Conservation (phyloP, 1,139 yeast species). For the Suhomyces bolitotheri region DNA sequence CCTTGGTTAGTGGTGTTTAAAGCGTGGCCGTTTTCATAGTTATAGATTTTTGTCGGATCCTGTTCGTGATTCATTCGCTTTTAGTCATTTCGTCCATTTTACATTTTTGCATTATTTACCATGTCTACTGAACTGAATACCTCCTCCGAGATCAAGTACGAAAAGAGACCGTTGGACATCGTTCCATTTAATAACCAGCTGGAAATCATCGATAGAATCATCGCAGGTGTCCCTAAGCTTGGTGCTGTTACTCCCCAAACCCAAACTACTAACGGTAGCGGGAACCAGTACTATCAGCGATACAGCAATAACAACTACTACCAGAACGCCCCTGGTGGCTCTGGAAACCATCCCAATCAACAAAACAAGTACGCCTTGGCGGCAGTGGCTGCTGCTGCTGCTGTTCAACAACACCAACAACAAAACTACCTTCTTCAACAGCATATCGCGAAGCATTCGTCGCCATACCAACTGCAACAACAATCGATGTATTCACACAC, state of each 20-base stretch:
- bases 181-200: conserved; percentile 35
- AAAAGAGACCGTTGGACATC: conserved; percentile 30
- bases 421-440: conserved; percentile 17
- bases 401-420: conserved; percentile 22
- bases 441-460: conserved; percentile 11
- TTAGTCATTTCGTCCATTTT: background rate
- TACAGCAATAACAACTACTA: conserved; percentile 12
- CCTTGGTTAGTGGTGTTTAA: no score
- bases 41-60: no score
- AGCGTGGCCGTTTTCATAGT: no score
- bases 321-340: conserved; percentile 7
- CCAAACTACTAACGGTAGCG: conserved; percentile 4
- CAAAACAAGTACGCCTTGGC: conserved; percentile 30
- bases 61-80: background rate
- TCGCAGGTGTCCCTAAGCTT: conserved; percentile 14
- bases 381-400: conserved; percentile 35
- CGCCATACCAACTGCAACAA: conserved; percentile 17
- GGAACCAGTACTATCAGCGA: conserved; percentile 9
- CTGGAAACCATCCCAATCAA: conserved; percentile 14
- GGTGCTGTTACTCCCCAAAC: conserved; percentile 1
- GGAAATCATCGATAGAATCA: conserved; percentile 25
- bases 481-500: conserved; percentile 14
- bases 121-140: conserved; percentile 5
- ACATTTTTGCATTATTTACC: conserved; percentile 9
- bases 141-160: conserved; percentile 16